Conservation (phyloP, 2,329 filamentous ascomycete genomes). For the Apiospora aurea region DNA sequence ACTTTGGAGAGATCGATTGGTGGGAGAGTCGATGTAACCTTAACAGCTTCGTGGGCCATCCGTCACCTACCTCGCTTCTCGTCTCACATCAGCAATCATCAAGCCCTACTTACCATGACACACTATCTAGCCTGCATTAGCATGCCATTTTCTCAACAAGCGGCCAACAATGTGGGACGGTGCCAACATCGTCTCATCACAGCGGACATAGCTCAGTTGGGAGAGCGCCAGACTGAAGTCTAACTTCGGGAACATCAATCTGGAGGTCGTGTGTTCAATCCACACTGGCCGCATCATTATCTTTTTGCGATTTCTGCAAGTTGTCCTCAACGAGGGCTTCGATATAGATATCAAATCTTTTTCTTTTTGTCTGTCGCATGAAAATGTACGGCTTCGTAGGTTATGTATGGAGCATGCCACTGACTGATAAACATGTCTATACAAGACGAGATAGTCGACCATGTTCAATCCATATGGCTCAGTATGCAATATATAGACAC, state of each 20-base stretch:
- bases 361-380: too few relatives aligned
- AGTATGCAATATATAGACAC: too few relatives aligned
- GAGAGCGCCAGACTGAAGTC: conserved; percentile 24
- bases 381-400: too few relatives aligned
- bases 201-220: conserved; percentile 25
- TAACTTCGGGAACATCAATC: conserved; percentile 17
- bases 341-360: too few relatives aligned
- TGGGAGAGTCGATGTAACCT: neutral
- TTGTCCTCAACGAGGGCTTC: too few relatives aligned
- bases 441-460: too few relatives aligned
- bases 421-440: too few relatives aligned
- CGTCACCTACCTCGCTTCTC: neutral
- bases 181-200: conserved; percentile 1
- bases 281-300: conserved; percentile 17
- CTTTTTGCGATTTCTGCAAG: neutral
- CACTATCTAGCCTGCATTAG: neutral
- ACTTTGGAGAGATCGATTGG: too few relatives aligned
- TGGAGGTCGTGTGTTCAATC: conserved; percentile 25
- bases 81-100: neutral
- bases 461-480: too few relatives aligned
- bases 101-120: neutral
- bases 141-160: neutral
- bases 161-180: neutral
- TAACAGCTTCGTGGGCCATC: neutral
- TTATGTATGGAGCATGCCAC: too few relatives aligned